Percentiles rank a stretch among this genome's conserved stretches.
phyloP scores from a whole-genome alignment of 1,284 basidiomycete genomes.

The Lignosus rhinocerotis region DNA sequence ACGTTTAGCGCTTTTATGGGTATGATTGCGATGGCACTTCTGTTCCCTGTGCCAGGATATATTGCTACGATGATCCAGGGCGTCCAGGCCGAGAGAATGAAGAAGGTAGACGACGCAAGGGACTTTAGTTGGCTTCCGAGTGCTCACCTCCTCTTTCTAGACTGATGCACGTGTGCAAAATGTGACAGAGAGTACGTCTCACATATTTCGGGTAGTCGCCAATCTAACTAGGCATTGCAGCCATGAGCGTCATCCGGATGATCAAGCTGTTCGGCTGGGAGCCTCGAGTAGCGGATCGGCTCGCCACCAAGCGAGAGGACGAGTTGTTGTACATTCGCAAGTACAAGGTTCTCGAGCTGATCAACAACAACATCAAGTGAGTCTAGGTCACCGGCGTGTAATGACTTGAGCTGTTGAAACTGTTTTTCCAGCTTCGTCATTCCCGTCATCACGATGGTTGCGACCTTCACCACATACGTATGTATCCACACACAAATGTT shows the following conservation, averaged over 20 bases:
- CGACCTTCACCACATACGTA: conserved; percentile 66
- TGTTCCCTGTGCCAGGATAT: conserved; percentile 52
- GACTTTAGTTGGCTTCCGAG: conserved; percentile 11
- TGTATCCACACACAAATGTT: background rate
- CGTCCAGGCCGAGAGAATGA: conserved; percentile 29
- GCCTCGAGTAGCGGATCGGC: conserved; percentile 41
- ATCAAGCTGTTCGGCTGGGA: conserved; percentile 67
- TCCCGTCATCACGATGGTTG: conserved; percentile 68
- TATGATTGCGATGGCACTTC: conserved; percentile 47
- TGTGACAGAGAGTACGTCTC: conserved; percentile 45
- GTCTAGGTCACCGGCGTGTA: conserved; percentile 1
- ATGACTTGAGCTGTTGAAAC: conserved; percentile 24
- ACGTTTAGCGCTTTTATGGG: conserved; percentile 43
- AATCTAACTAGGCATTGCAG: conserved; percentile 14
- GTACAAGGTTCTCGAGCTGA: conserved; percentile 40
- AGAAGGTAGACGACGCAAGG: conserved; percentile 22
- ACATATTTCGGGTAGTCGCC: conserved; percentile 13
- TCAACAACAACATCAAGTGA: conserved; percentile 39
- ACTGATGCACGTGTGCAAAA: conserved; percentile 50
- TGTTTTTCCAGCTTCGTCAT: conserved; percentile 46
- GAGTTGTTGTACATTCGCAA: conserved; percentile 53
- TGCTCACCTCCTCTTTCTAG: conserved; percentile 28
- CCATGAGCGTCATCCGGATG: conserved; percentile 44
- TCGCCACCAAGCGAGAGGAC: conserved; percentile 48
- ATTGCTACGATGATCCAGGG: conserved; percentile 33